Conservation (phyloP, 257 asterid species). For the Apocynum venetum region DNA sequence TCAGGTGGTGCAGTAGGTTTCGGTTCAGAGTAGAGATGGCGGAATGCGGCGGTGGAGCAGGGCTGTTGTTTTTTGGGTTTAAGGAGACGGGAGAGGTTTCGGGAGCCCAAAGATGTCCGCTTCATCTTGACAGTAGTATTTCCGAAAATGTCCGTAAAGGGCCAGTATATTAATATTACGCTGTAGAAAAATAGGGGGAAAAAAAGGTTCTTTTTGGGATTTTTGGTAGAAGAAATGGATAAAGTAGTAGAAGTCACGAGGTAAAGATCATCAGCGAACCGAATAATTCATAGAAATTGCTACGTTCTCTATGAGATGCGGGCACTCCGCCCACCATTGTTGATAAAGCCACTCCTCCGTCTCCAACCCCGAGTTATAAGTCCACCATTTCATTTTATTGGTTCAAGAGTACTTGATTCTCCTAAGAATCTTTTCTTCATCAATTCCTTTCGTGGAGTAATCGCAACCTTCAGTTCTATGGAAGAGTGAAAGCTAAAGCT, state of each 20-base stretch:
- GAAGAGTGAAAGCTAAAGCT: conserved; percentile 16
- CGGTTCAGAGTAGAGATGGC: conserved; percentile 21
- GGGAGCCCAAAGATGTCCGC: conserved; percentile 27
- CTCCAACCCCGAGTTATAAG: conserved; percentile 22
- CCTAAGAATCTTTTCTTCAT: conserved; percentile 4
- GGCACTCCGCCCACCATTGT: conserved; percentile 26
- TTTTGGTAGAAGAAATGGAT: background rate
- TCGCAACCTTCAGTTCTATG: conserved; percentile 31
- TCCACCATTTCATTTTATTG: conserved; percentile 2
- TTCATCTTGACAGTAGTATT: background rate
- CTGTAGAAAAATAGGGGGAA: background rate
- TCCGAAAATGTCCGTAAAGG: background rate
- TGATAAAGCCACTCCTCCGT: conserved; percentile 41
- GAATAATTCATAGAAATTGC: background rate
- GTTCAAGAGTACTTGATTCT: background rate
- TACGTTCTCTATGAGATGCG: conserved; percentile 1
- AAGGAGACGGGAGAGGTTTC: conserved; percentile 5
- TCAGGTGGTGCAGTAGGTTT: conserved; percentile 9
- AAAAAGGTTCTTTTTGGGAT: background rate
- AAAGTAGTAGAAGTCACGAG: background rate
- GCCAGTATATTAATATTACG: background rate
- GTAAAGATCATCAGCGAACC: background rate
- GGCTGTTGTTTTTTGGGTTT: conserved; percentile 14
- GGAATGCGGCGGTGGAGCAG: conserved; percentile 18
- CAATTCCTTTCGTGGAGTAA: conserved; percentile 27